A percentile compares a stretch with the other conserved stretches of the same genome.
These are phyloP conservation scores for Rutstroemia sydowiana DNA, from an alignment of 2,329 filamentous ascomycete species.

Conservation along the genomic window DNA sequence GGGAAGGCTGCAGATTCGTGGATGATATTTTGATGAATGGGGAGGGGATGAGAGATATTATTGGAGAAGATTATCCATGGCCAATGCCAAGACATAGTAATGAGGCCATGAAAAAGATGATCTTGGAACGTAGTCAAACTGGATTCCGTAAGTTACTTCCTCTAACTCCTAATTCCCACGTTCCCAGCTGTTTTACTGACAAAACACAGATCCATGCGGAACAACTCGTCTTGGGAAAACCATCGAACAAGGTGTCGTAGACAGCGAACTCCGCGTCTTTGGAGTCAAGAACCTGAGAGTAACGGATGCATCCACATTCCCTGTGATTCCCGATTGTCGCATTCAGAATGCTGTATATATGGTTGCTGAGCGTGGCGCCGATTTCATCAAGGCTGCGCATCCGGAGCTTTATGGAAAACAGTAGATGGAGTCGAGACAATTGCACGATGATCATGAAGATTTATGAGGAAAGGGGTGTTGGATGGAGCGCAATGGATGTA, in stretches of 20 bases:
- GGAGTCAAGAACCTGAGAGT: constrained; percentile 46
- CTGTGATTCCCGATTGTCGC: constrained; percentile 46
- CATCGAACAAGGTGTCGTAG: constrained; percentile 46
- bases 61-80: constrained; percentile 51
- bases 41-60: constrained; percentile 47
- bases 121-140: constrained; percentile 53
- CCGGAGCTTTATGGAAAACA: no score
- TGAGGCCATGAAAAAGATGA: constrained; percentile 46
- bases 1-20: constrained; percentile 21
- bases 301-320: constrained; percentile 49
- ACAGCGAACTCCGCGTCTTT: constrained; percentile 43
- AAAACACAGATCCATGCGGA: constrained; percentile 42
- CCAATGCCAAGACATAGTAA: constrained; percentile 49
- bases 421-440: no score
- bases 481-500: no score
- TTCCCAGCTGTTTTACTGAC: not conserved
- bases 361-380: constrained; percentile 34
- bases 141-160: constrained; percentile 29
- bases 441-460: no score
- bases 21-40: constrained; percentile 49
- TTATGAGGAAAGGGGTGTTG: no score
- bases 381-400: no score
- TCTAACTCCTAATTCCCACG: not conserved
- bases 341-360: constrained; percentile 56
- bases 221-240: constrained; percentile 45